Evolutionary conservation across 2,329 filamentous ascomycete species (phyloP).

Genomic region (Verticillium nubilum): DNA sequence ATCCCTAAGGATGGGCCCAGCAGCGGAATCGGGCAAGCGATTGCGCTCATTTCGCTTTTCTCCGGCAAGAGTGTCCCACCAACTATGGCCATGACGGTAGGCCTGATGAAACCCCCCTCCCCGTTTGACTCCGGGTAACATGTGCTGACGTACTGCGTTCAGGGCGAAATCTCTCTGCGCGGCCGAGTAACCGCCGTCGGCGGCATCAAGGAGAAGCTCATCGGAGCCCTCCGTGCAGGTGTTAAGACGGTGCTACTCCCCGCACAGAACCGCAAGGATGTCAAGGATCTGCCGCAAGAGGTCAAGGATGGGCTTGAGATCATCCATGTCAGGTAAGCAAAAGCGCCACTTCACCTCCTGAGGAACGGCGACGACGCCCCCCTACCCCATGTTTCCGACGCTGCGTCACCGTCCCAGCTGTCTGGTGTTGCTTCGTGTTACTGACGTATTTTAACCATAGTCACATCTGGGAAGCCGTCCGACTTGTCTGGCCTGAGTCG

Average conservation of each 20-base stretch:
- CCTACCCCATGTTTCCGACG: background rate
- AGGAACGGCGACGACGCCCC: slow-evolving; percentile 3
- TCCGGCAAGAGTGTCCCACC: slow-evolving; percentile 80
- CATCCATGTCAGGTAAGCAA: slow-evolving; percentile 74
- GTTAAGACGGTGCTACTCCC: slow-evolving; percentile 92
- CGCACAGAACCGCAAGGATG: slow-evolving; percentile 84
- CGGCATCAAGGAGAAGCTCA: slow-evolving; percentile 98
- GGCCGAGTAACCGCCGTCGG: slow-evolving; percentile 91
- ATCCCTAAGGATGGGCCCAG: slow-evolving; percentile 89
- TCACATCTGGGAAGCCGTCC: slow-evolving; percentile 92
- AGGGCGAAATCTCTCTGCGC: slow-evolving; percentile 70
- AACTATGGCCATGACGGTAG: slow-evolving; percentile 88
- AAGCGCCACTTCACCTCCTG: slow-evolving; percentile 8
- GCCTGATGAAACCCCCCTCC: slow-evolving; percentile 18
- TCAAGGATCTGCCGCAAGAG: slow-evolving; percentile 83
- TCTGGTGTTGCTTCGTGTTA: slow-evolving; percentile 9
- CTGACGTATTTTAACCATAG: slow-evolving; percentile 33
- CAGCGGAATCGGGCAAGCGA: slow-evolving; percentile 88
- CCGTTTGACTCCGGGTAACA: slow-evolving; percentile 4
- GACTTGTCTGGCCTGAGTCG: slow-evolving; percentile 84
- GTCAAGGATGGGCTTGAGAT: slow-evolving; percentile 85
- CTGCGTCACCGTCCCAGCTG: slow-evolving; percentile 6
- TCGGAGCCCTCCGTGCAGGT: slow-evolving; percentile 85
- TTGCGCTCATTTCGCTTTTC: slow-evolving; percentile 89
- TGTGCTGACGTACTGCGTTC: slow-evolving; percentile 13